These are phyloP conservation scores for Elongisporangium prolatum DNA, from an alignment of 352 stramenopile species.

Conservation along the genomic window DNA sequence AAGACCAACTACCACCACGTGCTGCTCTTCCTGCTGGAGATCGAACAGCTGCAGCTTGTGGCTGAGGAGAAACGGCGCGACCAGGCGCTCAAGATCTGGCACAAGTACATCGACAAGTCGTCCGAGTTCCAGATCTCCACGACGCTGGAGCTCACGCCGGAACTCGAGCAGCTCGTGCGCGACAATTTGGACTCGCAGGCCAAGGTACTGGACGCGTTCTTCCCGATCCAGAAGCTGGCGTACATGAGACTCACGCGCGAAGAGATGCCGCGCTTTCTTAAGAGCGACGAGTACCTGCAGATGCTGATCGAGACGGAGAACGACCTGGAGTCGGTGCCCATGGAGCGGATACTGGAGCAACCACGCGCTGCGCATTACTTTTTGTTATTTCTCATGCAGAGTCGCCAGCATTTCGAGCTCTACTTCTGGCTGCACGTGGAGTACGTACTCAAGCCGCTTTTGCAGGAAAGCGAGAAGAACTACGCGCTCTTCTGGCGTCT, in stretches of 20 bases:
- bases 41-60: constrained; percentile 75
- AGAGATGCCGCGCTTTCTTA: constrained; percentile 79
- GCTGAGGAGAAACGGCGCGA: constrained; percentile 56
- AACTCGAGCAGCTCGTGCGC: constrained; percentile 74
- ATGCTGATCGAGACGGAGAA: constrained; percentile 84
- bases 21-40: constrained; percentile 78
- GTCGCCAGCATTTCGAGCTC: constrained; percentile 81
- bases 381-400: constrained; percentile 84
- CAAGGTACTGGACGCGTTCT: constrained; percentile 70
- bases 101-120: constrained; percentile 79
- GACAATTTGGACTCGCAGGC: constrained; percentile 46
- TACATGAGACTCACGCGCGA: constrained; percentile 80
- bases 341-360: constrained; percentile 77
- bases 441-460: constrained; percentile 74
- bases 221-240: constrained; percentile 79
- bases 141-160: constrained; percentile 71
- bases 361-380: constrained; percentile 82
- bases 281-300: constrained; percentile 79
- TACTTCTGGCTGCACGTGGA: constrained; percentile 88
- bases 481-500: constrained; percentile 66
- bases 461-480: constrained; percentile 30
- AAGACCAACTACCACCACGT: constrained; percentile 77
- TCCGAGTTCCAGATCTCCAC: constrained; percentile 83
- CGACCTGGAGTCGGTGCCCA: constrained; percentile 64
- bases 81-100: constrained; percentile 79